These are phyloP conservation scores for Fusarium neocosmosporiellum DNA, from an alignment of 2,329 filamentous ascomycete species.

Conservation along the genomic window DNA sequence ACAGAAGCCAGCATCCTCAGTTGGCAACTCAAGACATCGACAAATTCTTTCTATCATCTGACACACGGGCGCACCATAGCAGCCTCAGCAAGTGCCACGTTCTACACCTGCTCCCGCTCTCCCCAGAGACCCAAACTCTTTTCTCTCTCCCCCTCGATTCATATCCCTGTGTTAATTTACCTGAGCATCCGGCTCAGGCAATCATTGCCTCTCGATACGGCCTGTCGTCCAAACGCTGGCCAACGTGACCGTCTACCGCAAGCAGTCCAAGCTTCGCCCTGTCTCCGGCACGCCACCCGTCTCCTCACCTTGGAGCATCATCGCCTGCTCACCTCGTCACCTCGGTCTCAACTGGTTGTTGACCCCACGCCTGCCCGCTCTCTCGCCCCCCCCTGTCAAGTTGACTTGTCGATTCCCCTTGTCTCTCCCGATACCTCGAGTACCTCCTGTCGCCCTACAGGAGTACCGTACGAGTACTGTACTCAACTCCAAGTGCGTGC, in stretches of 20 bases:
- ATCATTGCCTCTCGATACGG: constrained; percentile 19
- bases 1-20: background rate
- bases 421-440: constrained; percentile 25
- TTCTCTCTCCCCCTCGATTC: constrained; percentile 23
- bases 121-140: constrained; percentile 16
- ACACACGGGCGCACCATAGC: constrained; percentile 14
- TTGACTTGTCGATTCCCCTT: constrained; percentile 16
- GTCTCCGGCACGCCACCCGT: constrained; percentile 40
- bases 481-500: constrained; percentile 4
- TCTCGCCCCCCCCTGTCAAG: constrained; percentile 21
- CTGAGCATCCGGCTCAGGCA: constrained; percentile 4
- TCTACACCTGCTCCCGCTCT: constrained; percentile 19
- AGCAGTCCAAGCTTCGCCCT: constrained; percentile 13
- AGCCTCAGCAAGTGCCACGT: constrained; percentile 29
- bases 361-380: constrained; percentile 38
- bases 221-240: constrained; percentile 32
- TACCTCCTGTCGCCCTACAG: background rate
- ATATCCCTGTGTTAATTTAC: constrained; percentile 5
- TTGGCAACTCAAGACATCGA: background rate
- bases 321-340: constrained; percentile 44
- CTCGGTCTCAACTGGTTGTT: constrained; percentile 24
- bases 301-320: constrained; percentile 43
- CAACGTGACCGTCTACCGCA: constrained; percentile 36
- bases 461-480: constrained; percentile 13
- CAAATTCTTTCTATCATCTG: constrained; percentile 14